Conservation (phyloP, 768 basidiomycete species). For the Tulasnella sp. region DNA sequence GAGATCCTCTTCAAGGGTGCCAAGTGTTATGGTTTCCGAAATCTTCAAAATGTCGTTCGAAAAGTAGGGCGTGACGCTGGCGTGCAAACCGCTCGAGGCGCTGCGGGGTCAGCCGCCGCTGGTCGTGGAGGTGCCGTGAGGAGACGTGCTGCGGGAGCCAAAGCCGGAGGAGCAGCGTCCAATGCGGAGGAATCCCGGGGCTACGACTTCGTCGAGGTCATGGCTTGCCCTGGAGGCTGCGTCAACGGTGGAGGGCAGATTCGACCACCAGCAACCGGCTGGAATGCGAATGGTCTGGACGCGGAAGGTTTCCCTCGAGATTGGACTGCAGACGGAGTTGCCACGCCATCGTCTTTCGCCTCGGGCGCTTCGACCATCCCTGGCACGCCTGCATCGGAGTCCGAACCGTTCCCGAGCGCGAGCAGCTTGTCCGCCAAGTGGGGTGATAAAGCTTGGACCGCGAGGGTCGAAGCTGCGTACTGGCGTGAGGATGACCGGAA, state of each 20-base stretch:
- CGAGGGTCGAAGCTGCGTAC: constrained; percentile 75
- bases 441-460: constrained; percentile 81
- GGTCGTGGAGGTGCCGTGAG: constrained; percentile 33
- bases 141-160: constrained; percentile 35
- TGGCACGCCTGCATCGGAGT: neutral
- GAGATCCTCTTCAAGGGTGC: constrained; percentile 84
- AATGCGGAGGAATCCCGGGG: constrained; percentile 42
- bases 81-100: constrained; percentile 65
- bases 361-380: neutral
- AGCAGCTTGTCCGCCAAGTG: constrained; percentile 45
- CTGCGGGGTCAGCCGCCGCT: constrained; percentile 45
- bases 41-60: constrained; percentile 93
- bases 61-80: constrained; percentile 86
- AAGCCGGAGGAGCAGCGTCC: constrained; percentile 31
- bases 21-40: constrained; percentile 95
- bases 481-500: constrained; percentile 50
- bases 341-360: constrained; percentile 34
- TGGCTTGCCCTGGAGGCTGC: constrained; percentile 98
- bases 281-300: too few species aligned
- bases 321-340: constrained; percentile 31
- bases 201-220: constrained; percentile 94
- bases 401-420: constrained; percentile 13
- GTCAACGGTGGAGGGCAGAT: constrained; percentile 96
- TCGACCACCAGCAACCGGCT: constrained; percentile 35
- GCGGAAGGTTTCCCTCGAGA: neutral